Conservation (phyloP, 305 asterid genomes). For the Solanum hybrid region DNA sequence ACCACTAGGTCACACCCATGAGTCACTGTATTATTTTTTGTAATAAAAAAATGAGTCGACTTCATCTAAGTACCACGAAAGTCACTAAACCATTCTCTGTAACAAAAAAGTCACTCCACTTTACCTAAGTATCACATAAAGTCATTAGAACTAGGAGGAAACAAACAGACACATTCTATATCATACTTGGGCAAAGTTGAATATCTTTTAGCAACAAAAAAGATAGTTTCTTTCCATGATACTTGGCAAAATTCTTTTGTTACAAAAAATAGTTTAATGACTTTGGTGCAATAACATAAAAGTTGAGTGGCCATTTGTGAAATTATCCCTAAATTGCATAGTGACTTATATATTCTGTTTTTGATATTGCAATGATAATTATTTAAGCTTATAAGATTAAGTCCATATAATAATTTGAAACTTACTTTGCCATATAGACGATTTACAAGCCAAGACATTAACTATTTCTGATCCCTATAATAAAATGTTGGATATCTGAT, state of each 20-base stretch:
- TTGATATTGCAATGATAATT: neutral
- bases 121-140: neutral
- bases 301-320: neutral
- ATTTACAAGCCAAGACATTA: neutral
- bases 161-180: neutral
- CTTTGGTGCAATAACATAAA: neutral
- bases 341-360: neutral
- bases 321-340: neutral
- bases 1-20: neutral
- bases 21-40: neutral
- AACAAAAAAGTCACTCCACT: neutral
- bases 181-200: neutral
- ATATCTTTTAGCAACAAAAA: neutral
- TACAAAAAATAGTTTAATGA: neutral
- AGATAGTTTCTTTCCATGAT: neutral
- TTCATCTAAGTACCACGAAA: neutral
- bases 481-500: neutral
- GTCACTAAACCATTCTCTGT: neutral
- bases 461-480: neutral
- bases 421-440: neutral
- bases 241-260: neutral
- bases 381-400: neutral
- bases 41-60: neutral
- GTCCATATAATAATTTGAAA: neutral
- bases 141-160: neutral